Evolutionary conservation across 2,329 filamentous ascomycete species (phyloP).

Genomic region (Fusarium chlamydosporum): DNA sequence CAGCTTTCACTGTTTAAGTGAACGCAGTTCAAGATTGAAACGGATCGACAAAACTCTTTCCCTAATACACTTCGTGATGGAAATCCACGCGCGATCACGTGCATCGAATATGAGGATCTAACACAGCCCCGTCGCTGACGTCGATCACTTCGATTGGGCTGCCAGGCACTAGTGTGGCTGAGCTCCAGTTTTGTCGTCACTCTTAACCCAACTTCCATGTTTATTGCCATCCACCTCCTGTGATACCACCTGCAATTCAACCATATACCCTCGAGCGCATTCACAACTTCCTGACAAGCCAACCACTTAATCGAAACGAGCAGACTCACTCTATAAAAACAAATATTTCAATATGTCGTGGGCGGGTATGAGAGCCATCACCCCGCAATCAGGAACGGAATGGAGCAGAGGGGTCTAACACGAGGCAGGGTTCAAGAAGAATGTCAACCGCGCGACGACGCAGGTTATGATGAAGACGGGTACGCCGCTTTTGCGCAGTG

Average conservation of each 20-base stretch:
- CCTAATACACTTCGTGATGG: not conserved
- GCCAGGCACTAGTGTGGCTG: constrained; percentile 51
- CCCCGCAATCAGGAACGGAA: constrained; percentile 45
- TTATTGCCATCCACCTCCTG: constrained; percentile 44
- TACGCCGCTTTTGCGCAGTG: constrained; percentile 55
- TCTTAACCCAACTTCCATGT: constrained; percentile 45
- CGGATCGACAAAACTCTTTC: constrained; percentile 23
- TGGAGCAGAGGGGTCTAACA: constrained; percentile 52
- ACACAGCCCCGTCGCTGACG: constrained; percentile 51
- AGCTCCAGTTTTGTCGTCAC: constrained; percentile 53
- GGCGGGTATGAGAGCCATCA: constrained; percentile 68
- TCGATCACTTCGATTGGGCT: constrained; percentile 53
- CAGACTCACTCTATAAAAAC: constrained; percentile 13
- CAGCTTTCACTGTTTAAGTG: not conserved
- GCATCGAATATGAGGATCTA: constrained; percentile 18
- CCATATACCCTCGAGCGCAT: constrained; percentile 36
- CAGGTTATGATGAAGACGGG: constrained; percentile 99
- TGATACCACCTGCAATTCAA: constrained; percentile 37
- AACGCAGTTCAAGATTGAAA: constrained; percentile 30
- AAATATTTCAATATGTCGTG: constrained; percentile 71
- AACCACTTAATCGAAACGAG: constrained; percentile 22
- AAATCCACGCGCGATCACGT: constrained; percentile 51
- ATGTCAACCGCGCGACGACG: constrained; percentile 98
- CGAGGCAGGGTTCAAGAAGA: constrained; percentile 75
- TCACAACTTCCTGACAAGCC: constrained; percentile 28